Conservation (phyloP, 2,329 filamentous ascomycete species). For the Fonsecaea monophora region DNA sequence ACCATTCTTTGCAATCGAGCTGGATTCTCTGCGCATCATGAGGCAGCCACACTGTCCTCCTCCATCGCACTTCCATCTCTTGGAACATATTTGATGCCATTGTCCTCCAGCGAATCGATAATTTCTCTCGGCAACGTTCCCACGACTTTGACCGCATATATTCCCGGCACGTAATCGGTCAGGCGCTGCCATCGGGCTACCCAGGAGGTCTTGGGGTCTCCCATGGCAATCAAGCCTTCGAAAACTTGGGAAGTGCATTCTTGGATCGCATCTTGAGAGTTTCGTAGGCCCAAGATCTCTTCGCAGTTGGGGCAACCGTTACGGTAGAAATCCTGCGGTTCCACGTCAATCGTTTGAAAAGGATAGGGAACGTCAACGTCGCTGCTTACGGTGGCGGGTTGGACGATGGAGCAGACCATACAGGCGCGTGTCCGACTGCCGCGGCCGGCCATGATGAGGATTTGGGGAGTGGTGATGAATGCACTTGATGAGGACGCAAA, state of each 20-base stretch:
- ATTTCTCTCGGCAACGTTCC: constrained; percentile 69
- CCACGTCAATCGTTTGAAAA: constrained; percentile 9
- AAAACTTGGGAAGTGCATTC: constrained; percentile 97
- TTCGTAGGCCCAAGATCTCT: constrained; percentile 81
- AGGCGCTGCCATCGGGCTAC: constrained; percentile 96
- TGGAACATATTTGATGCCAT: constrained; percentile 67
- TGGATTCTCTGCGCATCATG: neutral
- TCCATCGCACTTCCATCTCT: constrained; percentile 56
- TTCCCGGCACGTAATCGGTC: constrained; percentile 83
- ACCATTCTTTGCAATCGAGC: neutral
- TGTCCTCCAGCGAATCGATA: constrained; percentile 62
- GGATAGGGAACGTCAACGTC: constrained; percentile 30
- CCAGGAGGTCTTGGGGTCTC: constrained; percentile 85
- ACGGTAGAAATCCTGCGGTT: constrained; percentile 75
- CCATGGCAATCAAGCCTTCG: constrained; percentile 86
- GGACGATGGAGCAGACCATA: constrained; percentile 97
- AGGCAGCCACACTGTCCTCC: constrained; percentile 49
- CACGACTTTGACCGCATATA: constrained; percentile 94
- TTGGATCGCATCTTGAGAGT: constrained; percentile 79
- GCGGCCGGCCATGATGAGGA: constrained; percentile 57
- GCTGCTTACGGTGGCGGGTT: constrained; percentile 71
- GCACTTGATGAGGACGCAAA: constrained; percentile 6
- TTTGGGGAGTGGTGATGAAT: constrained; percentile 2
- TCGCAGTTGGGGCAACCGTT: constrained; percentile 97
- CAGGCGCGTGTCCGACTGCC: constrained; percentile 88